phyloP scores from a whole-genome alignment of 495 filamentous ascomycete genomes.

The Talaromyces stipitatus region DNA sequence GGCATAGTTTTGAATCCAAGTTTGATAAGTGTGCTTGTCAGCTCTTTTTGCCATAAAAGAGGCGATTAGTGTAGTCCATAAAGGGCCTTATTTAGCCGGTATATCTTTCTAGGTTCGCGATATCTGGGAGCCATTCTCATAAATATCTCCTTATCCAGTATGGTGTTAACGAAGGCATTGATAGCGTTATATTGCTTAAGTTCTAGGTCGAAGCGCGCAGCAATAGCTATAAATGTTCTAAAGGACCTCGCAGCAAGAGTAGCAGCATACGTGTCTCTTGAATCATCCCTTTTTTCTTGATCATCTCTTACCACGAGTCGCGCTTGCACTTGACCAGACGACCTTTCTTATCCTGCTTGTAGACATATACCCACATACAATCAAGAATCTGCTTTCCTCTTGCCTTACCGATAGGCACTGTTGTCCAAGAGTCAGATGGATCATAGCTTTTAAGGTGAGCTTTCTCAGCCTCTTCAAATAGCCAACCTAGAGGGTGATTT shows the following conservation, averaged over 20 bases:
- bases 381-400: too few relatives aligned
- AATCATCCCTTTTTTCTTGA: slow-evolving; percentile 9
- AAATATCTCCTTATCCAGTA: slow-evolving; percentile 11
- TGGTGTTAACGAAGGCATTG: slow-evolving; percentile 21
- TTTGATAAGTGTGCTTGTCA: slow-evolving; percentile 7
- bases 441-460: too few relatives aligned
- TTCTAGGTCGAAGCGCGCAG: slow-evolving; percentile 17
- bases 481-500: too few relatives aligned
- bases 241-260: slow-evolving; percentile 17
- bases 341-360: too few relatives aligned
- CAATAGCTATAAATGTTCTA: slow-evolving; percentile 12
- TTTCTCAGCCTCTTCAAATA: too few relatives aligned
- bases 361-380: too few relatives aligned
- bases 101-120: background rate
- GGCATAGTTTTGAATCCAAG: slow-evolving; percentile 11
- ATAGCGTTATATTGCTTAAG: slow-evolving; percentile 15
- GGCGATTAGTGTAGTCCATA: slow-evolving; percentile 18
- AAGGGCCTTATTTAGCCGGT: slow-evolving; percentile 10
- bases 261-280: slow-evolving; percentile 10
- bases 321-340: too few relatives aligned
- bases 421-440: too few relatives aligned
- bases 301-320: too few relatives aligned
- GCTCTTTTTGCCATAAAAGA: slow-evolving; percentile 15
- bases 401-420: too few relatives aligned
- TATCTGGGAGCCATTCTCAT: slow-evolving; percentile 8